Conservation (phyloP, 2,329 filamentous ascomycete species). For the Neofusicoccum laricinum region DNA sequence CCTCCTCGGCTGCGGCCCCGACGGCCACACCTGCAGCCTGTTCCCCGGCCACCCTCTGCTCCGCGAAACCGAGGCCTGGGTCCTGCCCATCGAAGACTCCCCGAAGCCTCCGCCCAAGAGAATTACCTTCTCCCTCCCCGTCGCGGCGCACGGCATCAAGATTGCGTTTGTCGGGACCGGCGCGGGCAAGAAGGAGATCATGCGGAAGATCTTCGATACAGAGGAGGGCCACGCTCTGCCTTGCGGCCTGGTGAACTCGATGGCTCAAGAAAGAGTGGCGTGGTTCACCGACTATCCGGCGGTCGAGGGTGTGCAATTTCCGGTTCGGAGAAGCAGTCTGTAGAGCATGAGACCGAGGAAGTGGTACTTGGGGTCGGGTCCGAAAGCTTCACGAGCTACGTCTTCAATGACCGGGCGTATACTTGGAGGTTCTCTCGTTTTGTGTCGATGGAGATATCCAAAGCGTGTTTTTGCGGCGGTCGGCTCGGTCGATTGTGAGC, state of each 20-base stretch:
- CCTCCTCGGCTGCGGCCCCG: conserved; percentile 88
- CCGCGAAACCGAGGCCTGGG: conserved; percentile 85
- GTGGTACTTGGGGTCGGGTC: neutral
- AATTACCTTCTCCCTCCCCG: conserved; percentile 89
- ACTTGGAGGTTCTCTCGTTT: conserved; percentile 7
- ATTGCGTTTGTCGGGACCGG: conserved; percentile 93
- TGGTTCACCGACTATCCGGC: conserved; percentile 93
- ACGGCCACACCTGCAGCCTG: conserved; percentile 94
- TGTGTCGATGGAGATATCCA: conserved; percentile 16
- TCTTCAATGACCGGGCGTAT: conserved; percentile 1
- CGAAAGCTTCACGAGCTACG: conserved; percentile 9
- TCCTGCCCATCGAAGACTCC: conserved; percentile 85
- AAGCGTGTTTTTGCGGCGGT: conserved; percentile 12
- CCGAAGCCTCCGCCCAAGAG: conserved; percentile 90
- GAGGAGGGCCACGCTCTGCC: conserved; percentile 72
- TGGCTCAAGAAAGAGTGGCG: conserved; percentile 78
- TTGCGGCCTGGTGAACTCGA: conserved; percentile 83
- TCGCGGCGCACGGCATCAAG: conserved; percentile 80
- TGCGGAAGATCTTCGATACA: conserved; percentile 86
- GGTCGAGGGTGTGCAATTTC: conserved; percentile 80
- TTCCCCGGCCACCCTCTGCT: conserved; percentile 89
- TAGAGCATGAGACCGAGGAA: conserved; percentile 30
- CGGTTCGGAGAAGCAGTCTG: conserved; percentile 64
- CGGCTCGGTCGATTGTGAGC: conserved; percentile 10
- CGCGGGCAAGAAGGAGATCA: conserved; percentile 80